phyloP scores from a whole-genome alignment of 2,329 filamentous ascomycete genomes.

The Neonectria neomacrospora region DNA sequence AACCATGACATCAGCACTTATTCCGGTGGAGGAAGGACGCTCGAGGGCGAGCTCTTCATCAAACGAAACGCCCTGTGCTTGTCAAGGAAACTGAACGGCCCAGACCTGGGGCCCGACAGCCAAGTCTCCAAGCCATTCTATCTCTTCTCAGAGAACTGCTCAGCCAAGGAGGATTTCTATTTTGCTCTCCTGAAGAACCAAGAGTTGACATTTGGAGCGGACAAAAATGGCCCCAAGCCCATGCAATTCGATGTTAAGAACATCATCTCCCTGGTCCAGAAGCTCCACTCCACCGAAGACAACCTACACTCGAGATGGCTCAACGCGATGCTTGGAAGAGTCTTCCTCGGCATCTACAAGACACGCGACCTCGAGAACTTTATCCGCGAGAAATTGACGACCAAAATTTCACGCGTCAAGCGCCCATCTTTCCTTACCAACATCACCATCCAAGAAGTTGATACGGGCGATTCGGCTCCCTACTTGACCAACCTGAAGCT shows the following conservation, averaged over 20 bases:
- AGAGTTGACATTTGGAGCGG: conserved; percentile 70
- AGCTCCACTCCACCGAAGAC: conserved; percentile 90
- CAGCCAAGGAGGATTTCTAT: conserved; percentile 98
- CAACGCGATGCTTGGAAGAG: conserved; percentile 87
- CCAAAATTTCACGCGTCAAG: conserved; percentile 94
- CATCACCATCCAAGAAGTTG: conserved; percentile 83
- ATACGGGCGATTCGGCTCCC: conserved; percentile 87
- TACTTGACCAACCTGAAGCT: conserved; percentile 89
- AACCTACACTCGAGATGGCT: conserved; percentile 92
- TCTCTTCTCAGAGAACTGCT: conserved; percentile 93
- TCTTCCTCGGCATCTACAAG: conserved; percentile 90
- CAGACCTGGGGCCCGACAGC: conserved; percentile 65
- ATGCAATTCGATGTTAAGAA: conserved; percentile 84
- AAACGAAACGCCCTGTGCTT: conserved; percentile 92
- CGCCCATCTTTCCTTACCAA: conserved; percentile 90
- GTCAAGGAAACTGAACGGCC: conserved; percentile 68
- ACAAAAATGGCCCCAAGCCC: conserved; percentile 70
- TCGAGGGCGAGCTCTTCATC: conserved; percentile 94
- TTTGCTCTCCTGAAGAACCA: conserved; percentile 90
- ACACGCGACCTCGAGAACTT: conserved; percentile 83
- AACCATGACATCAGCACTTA: conserved; percentile 89
- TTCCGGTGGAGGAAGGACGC: conserved; percentile 79
- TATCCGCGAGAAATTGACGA: conserved; percentile 87
- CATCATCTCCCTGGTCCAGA: conserved; percentile 89
- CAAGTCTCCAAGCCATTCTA: conserved; percentile 84